Conservation (phyloP, 192 early-diverging fungal species). For the Umbelopsis isabellina region DNA sequence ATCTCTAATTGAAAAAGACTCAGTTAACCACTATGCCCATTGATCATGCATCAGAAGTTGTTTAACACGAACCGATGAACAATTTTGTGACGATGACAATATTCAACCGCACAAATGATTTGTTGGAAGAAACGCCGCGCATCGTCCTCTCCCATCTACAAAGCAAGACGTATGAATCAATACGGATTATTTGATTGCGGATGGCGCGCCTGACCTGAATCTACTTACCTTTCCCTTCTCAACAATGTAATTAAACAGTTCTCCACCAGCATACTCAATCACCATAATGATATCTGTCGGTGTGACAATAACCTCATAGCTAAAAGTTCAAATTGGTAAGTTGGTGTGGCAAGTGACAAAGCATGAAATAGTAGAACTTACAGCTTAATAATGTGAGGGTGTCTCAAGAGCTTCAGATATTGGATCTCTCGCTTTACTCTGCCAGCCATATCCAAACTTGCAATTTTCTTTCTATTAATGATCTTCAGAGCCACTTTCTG, state of each 20-base stretch:
- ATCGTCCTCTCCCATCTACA: constrained; percentile 79
- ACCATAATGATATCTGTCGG: constrained; percentile 98
- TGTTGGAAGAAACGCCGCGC: constrained; percentile 95
- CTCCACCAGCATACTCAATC: constrained; percentile 84
- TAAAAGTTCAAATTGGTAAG: constrained; percentile 25
- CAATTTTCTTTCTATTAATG: constrained; percentile 90
- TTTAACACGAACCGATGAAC: constrained; percentile 52
- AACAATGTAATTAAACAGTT: constrained; percentile 87
- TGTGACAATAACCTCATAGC: constrained; percentile 97
- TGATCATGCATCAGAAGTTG: not conserved
- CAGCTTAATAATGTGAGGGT: constrained; percentile 99
- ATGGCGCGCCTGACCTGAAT: not conserved
- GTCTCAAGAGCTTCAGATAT: constrained; percentile 90
- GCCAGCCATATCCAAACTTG: constrained; percentile 94
- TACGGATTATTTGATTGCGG: not conserved
- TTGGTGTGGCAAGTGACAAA: not conserved
- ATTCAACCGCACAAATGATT: constrained; percentile 93
- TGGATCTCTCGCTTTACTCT: constrained; percentile 97
- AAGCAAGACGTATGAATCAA: not conserved
- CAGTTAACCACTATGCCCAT: not conserved
- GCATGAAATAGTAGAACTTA: constrained; percentile 41
- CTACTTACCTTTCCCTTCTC: constrained; percentile 65
- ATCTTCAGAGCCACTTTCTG: constrained; percentile 97
- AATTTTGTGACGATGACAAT: constrained; percentile 93
- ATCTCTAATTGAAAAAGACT: constrained; percentile 50